Evolutionary conservation across 148 eudicot genomes (phyloP), one percentile per base, ranked within the genome.

Genomic region (Chenopodium formosanum): DNA sequence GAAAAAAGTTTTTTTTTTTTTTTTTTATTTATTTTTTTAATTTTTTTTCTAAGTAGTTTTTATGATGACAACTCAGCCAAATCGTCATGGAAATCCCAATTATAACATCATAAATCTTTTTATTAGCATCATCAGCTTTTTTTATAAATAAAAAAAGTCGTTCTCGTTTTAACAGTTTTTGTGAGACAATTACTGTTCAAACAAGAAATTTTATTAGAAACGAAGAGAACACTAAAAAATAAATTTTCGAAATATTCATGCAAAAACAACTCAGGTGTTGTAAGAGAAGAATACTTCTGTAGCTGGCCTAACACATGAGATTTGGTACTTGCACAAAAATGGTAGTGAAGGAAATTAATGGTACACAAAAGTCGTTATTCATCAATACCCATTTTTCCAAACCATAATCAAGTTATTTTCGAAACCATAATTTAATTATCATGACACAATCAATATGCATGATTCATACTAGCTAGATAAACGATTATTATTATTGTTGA

Each of bases 221-320:
- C 44, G 7, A 40, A 5, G 44, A 40, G 44, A 40, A 40, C 5
- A 40, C 8, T 6, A 40, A 40, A 34, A 40, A 40, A 40, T 40
- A 5, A 40, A 40, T 40, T 0, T 40, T 40, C 8, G 8, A n/a
- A 47, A n/a, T 12, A 52, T 7, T 75, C 48, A 77, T 64, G 79
- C 70, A 77, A 77, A 56, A 56, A 48, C 25, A 56, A 32, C 13
- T 48, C 27, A 50, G 37, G 63, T 25, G 76, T n/a, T 48, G 23
- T 29, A 25, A 46, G 34, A 34, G 63, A 63, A 20, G 52, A 67
- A 53, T 47, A 70, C 9, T 62, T 27, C 58, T 0, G 22, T 2
- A 53, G 52, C 10, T 46, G 23, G 85, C 85, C 85, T 65, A 83
- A 83, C 81, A 17, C 65, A 63, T 44, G 37, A 47, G 68, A 4